Evolutionary conservation across 805 yeast species (phyloP), one percentile per base, ranked within the genome.

Genomic region (Pichia eremophila): DNA sequence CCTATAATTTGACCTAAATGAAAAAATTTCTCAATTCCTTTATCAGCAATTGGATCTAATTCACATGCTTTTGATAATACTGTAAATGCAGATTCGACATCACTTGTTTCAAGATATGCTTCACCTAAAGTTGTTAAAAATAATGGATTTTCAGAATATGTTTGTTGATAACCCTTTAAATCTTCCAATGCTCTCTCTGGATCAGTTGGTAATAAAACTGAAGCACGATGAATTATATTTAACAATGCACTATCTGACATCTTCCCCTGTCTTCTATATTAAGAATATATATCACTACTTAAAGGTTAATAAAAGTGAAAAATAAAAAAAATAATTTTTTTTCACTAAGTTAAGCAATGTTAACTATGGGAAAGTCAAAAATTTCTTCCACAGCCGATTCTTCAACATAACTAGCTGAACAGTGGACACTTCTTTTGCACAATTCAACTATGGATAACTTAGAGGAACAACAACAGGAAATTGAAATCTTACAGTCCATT

Each of bases 1-100:
- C 97, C 97, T 28, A 83, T 71, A 45, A 91, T 79, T 68, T 91
- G 99, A 3, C 97, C 99, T 52, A 91, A 68, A 65, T 90, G 88
- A 46, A 93, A 73, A 61, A 85, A 90, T 67, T 89, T 90, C 60
- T 86, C 95, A 22, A 80, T 81, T 1, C 91, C 93, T 40, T 65
- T 56, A 2, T 59, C 52, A 1, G 87, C 96, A 2, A 70, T 62
- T 2, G 84, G 80, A 64, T 90, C 97, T 45, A 83, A 52, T 51
- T 78, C 78, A 49, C 90, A 79, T 3, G 89, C 80, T 40, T 65
- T 66, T 9, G 64, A 63, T 45, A 91, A 69, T 14, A 79, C 66
- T 7, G 77, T 74, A 61, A 81, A 85, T 0, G 96, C 96, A 43
- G 73, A 72, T 50, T 87, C 95, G 45, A 90, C 77, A 53, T 84